Evolutionary conservation across 352 stramenopile species (phyloP), one percentile per base, ranked within the genome.

Genomic region (Pythium biforme): DNA sequence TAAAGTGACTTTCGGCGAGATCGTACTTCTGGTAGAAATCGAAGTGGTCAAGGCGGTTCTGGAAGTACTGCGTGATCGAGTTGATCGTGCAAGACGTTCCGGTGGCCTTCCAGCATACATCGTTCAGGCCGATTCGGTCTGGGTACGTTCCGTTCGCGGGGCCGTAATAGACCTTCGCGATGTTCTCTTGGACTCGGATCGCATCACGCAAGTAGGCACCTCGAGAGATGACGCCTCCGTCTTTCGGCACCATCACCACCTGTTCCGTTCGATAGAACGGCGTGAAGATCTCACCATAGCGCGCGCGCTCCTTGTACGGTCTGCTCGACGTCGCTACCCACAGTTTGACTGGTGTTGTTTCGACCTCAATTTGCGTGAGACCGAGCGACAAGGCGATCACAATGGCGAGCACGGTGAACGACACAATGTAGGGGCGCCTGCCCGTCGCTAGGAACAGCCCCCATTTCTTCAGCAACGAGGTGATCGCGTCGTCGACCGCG

Each of bases 31-130:
- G 74, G 40, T 89, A 89, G 27, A 87, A 72, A 15, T 80, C 72
- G 52, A 87, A 89, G 53, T 82, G 69, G 9, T 81, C 70, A 58
- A 84, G 65, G 7, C 68, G 66, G 62, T 89, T 87, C 63, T 89
- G 79, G 58, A 83, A 89, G 62, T 81, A 86, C 64, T 89, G 77
- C 0, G 77, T 87, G 64, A 89, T 87, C 31, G 77, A 63, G 34
- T 81, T 80, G 25, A 87, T 64, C 4, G 75, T 80, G 54, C 79
- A 88, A 7, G n/a, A 56, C 2, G 76, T 83, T 10, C 74, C 74
- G 1, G 77, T 86, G 2, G 69, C 71, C 43, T 78, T 79, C 70
- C 75, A 82, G 62, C 78, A 88, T 25, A 86, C 77, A 51, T 86
- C 74, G 15, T 72, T 34, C 14, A 88, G 40, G 3, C n/a, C 19